Evolutionary conservation across 495 filamentous ascomycete species (phyloP).

Genomic region (Penicillium steckii): DNA sequence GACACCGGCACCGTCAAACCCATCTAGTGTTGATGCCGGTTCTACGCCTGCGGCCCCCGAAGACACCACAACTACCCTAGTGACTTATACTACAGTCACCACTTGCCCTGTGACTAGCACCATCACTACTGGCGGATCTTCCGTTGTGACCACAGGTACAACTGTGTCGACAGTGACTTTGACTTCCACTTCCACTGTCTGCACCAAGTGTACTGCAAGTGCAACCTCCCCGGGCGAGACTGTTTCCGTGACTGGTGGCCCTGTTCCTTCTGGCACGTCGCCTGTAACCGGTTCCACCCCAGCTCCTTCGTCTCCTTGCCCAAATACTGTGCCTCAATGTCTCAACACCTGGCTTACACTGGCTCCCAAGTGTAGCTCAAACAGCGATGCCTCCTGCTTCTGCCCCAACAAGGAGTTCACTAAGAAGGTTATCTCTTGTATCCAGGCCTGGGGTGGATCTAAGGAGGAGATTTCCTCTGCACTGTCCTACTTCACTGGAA

Average conservation of each 20-base stretch:
- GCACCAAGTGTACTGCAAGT: conserved; percentile 7
- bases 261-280: background rate
- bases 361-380: conserved; percentile 72
- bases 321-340: conserved; percentile 77
- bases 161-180: conserved; percentile 31
- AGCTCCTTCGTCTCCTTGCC: conserved; percentile 50
- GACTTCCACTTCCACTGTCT: conserved; percentile 14
- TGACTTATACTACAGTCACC: conserved; percentile 36
- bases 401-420: conserved; percentile 78
- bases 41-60: conserved; percentile 12
- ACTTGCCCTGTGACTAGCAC: conserved; percentile 18
- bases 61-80: conserved; percentile 22
- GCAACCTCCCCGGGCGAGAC: background rate
- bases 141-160: conserved; percentile 10
- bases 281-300: conserved; percentile 16
- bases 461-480: conserved; percentile 66
- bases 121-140: conserved; percentile 5
- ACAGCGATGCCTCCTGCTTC: conserved; percentile 82
- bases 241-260: too few species aligned
- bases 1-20: conserved; percentile 22
- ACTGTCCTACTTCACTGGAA: conserved; percentile 83
- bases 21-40: conserved; percentile 11
- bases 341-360: conserved; percentile 86
- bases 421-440: conserved; percentile 76
- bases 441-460: conserved; percentile 70